These are phyloP conservation scores for Brettanomyces nanus DNA, from an alignment of 805 yeast species.

Conservation along the genomic window DNA sequence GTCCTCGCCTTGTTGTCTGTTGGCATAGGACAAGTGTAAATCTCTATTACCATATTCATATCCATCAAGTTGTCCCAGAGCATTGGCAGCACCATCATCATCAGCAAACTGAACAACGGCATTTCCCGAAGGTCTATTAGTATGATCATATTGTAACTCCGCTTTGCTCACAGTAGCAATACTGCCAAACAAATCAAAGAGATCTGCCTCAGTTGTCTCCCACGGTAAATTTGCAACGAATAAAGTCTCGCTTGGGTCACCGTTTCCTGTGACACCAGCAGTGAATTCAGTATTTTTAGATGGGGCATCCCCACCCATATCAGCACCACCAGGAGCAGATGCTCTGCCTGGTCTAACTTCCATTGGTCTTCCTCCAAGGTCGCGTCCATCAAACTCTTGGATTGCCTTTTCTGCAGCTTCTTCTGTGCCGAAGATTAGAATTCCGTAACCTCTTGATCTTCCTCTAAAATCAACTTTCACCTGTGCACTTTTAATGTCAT, in stretches of 20 bases:
- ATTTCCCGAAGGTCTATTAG: constrained; percentile 67
- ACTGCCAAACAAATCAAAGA: constrained; percentile 77
- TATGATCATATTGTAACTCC: constrained; percentile 55
- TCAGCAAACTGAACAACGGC: constrained; percentile 78
- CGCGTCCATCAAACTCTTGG: constrained; percentile 57
- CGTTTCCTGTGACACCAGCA: constrained; percentile 54
- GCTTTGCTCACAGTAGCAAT: constrained; percentile 71
- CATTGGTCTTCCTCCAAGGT: constrained; percentile 64
- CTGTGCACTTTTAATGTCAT: constrained; percentile 77
- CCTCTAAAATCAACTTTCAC: constrained; percentile 59
- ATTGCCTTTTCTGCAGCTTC: constrained; percentile 72
- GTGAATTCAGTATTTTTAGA: constrained; percentile 49
- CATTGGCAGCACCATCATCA: constrained; percentile 60
- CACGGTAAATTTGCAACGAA: constrained; percentile 78
- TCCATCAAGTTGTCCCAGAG: constrained; percentile 66
- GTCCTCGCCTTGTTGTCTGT: constrained; percentile 11
- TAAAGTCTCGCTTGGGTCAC: constrained; percentile 52
- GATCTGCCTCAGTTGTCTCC: constrained; percentile 80
- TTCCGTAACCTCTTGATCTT: constrained; percentile 80
- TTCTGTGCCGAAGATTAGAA: constrained; percentile 56
- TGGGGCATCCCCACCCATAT: constrained; percentile 13
- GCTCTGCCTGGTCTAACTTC: constrained; percentile 71
- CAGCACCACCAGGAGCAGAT: constrained; percentile 16
- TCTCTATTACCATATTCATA: constrained; percentile 82
- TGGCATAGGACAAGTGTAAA: constrained; percentile 61